A percentile compares a stretch with the other conserved stretches of the same genome.
These are phyloP conservation scores for Mycotypha africana DNA, from an alignment of 371 early-diverging fungal species.

Conservation along the genomic window DNA sequence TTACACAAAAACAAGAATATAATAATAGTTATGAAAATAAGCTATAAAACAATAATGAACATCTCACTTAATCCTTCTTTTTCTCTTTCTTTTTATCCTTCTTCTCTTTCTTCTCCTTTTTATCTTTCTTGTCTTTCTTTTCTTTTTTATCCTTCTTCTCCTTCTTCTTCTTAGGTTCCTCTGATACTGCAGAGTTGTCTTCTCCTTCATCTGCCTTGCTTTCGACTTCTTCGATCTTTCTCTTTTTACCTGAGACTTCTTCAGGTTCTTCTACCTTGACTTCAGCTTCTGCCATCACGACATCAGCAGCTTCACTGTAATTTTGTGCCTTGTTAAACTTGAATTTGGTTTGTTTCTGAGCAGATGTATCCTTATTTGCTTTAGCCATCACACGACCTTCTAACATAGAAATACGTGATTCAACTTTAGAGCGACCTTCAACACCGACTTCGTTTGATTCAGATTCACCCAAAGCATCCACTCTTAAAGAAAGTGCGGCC, in stretches of 20 bases:
- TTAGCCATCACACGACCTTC: conserved; percentile 59
- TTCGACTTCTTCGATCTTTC: conserved; percentile 47
- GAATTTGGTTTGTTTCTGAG: conserved; percentile 70
- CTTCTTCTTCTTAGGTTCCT: conserved; percentile 47
- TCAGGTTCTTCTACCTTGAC: no score
- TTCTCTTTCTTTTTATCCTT: conserved; percentile 29
- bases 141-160: conserved; percentile 56
- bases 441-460: conserved; percentile 80
- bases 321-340: conserved; percentile 44
- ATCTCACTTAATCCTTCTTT: conserved; percentile 5
- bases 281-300: conserved; percentile 34
- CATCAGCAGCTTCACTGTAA: conserved; percentile 32
- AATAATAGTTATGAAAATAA: no score
- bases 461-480: conserved; percentile 94
- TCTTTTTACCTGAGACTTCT: conserved; percentile 20
- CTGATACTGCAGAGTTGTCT: conserved; percentile 41
- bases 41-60: no score
- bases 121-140: conserved; percentile 50
- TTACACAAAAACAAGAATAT: no score
- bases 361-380: conserved; percentile 48
- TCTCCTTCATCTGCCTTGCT: conserved; percentile 21
- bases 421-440: conserved; percentile 79
- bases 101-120: conserved; percentile 33
- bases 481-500: conserved; percentile 87
- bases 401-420: conserved; percentile 81